phyloP scores from a whole-genome alignment of 306 rosid species.

The Prunus armeniaca region DNA sequence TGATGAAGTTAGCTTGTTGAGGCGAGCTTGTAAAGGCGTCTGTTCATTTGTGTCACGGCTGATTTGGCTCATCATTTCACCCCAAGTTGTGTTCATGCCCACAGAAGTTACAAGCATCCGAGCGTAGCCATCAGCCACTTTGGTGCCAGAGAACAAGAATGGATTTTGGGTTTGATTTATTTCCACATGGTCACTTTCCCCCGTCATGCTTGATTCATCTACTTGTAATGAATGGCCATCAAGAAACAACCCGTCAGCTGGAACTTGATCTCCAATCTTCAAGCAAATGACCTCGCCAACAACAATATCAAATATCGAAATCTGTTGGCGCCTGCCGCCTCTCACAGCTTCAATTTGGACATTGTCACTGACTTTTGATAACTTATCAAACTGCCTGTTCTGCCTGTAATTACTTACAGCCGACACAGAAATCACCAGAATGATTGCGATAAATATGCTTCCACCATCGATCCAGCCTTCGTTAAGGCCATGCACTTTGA shows the following conservation, averaged over 20 bases:
- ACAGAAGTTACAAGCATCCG: slow-evolving; percentile 49
- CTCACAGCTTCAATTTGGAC: slow-evolving; percentile 37
- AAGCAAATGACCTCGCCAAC: slow-evolving; percentile 41
- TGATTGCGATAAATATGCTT: slow-evolving; percentile 33
- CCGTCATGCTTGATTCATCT: slow-evolving; percentile 57
- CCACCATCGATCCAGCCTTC: slow-evolving; percentile 48
- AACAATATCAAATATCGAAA: slow-evolving; percentile 44
- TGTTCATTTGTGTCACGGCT: slow-evolving; percentile 22
- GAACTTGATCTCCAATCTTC: slow-evolving; percentile 52
- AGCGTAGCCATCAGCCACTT: slow-evolving; percentile 43
- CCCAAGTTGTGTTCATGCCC: slow-evolving; percentile 49
- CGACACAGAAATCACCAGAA: slow-evolving; percentile 33
- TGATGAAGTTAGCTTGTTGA: slow-evolving; percentile 39
- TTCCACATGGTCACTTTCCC: slow-evolving; percentile 46
- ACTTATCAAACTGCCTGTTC: slow-evolving; percentile 40
- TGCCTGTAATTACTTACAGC: slow-evolving; percentile 35
- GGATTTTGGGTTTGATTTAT: slow-evolving; percentile 21
- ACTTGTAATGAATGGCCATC: slow-evolving; percentile 36
- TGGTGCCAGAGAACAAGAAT: slow-evolving; percentile 42
- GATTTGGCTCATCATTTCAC: slow-evolving; percentile 48
- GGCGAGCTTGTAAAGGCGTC: slow-evolving; percentile 41
- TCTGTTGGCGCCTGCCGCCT: slow-evolving; percentile 22
- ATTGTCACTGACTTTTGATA: slow-evolving; percentile 30
- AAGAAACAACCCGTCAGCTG: slow-evolving; percentile 46
- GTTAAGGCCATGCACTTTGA: slow-evolving; percentile 30